Evolutionary conservation across 2,329 filamentous ascomycete species (phyloP).

Genomic region (Zymoseptoria passerinii): DNA sequence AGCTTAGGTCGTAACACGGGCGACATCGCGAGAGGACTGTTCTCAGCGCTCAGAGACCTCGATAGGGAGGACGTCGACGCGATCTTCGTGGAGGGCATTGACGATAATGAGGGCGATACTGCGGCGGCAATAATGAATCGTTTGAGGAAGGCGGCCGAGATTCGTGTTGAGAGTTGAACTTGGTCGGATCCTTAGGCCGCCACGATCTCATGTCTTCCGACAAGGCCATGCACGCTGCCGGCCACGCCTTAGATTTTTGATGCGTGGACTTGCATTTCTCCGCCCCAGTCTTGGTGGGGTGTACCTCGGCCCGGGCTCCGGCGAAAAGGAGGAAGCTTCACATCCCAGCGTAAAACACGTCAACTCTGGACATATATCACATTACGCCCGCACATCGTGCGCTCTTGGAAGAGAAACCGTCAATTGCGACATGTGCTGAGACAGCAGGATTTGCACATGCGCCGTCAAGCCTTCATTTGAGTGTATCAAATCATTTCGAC

Average conservation of each 20-base stretch:
- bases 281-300: background rate
- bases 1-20: conserved; percentile 61
- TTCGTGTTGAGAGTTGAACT: conserved; percentile 19
- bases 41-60: conserved; percentile 76
- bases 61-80: conserved; percentile 70
- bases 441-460: too few species aligned
- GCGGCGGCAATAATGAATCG: conserved; percentile 59
- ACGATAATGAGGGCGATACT: conserved; percentile 58
- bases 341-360: background rate
- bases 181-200: background rate
- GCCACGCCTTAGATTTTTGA: background rate
- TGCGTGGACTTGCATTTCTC: background rate
- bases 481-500: background rate
- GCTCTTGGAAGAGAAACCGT: background rate
- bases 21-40: conserved; percentile 76
- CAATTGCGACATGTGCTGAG: background rate
- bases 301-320: background rate
- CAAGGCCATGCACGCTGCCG: background rate
- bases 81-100: conserved; percentile 85
- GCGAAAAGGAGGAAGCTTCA: background rate
- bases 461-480: too few species aligned
- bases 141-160: conserved; percentile 41
- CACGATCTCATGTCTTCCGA: background rate
- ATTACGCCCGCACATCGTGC: background rate
- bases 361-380: background rate